Conservation (phyloP, 2,329 filamentous ascomycete species). For the Allantophomopsis lycopodina region DNA sequence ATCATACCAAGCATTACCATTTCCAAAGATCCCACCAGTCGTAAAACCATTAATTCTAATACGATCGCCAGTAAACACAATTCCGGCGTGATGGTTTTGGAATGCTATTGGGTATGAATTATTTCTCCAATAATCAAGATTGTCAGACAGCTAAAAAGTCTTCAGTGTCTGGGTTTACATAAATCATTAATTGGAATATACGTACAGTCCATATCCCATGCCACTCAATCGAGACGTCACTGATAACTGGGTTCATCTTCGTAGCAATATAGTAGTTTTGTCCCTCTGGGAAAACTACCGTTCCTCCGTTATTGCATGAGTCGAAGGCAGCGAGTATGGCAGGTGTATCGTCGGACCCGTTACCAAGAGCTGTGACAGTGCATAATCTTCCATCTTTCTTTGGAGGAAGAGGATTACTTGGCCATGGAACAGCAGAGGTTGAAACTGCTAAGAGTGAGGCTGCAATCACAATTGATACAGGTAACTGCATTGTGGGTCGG, state of each 20-base stretch:
- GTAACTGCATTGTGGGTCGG: no score
- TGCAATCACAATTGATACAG: no score
- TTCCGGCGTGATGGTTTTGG: conserved; percentile 39
- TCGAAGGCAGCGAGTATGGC: conserved; percentile 35
- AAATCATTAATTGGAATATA: background rate
- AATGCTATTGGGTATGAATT: conserved; percentile 37
- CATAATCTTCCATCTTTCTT: conserved; percentile 15
- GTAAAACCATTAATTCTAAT: conserved; percentile 36
- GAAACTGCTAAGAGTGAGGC: no score
- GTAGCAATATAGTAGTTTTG: conserved; percentile 35
- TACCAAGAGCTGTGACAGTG: conserved; percentile 23
- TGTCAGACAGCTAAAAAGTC: conserved; percentile 25
- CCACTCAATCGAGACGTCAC: conserved; percentile 37
- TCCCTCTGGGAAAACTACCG: conserved; percentile 32
- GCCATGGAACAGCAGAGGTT: no score
- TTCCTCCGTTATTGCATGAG: conserved; percentile 31
- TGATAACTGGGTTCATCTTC: conserved; percentile 31
- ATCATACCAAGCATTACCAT: conserved; percentile 39
- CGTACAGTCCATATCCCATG: conserved; percentile 32
- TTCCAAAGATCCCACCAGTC: conserved; percentile 38
- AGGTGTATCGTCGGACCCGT: conserved; percentile 32
- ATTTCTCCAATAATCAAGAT: conserved; percentile 39
- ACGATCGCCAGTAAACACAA: conserved; percentile 32
- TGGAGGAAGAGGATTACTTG: background rate
- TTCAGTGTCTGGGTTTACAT: background rate